A percentile compares a stretch with the other conserved stretches of the same genome.
Conservation (phyloP, 352 stramenopile genomes). For the Phytophthora multivora region DNA sequence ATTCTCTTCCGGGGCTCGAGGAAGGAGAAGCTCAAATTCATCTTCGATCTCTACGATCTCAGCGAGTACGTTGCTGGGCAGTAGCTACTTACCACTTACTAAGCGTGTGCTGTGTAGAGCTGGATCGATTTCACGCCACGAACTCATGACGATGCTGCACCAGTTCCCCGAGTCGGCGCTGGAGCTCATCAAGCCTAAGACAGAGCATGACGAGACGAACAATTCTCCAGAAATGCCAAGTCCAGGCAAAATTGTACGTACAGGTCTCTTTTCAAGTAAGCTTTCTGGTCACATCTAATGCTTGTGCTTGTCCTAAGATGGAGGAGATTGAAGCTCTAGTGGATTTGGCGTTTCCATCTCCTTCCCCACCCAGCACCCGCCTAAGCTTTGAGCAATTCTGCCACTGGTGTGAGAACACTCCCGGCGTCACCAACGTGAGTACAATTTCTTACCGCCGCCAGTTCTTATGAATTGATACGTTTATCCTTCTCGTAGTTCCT, state of each 20-base stretch:
- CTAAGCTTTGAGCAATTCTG: constrained; percentile 91
- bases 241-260: constrained; percentile 30
- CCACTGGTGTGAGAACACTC: constrained; percentile 83
- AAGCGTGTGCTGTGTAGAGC: constrained; percentile 43
- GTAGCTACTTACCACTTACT: constrained; percentile 12
- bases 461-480: too few relatives aligned
- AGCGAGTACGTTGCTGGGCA: constrained; percentile 49
- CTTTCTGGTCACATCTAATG: not conserved
- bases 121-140: constrained; percentile 84
- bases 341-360: constrained; percentile 67
- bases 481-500: constrained; percentile 51
- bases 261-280: not conserved
- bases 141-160: constrained; percentile 86
- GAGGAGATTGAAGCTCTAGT: constrained; percentile 86
- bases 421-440: constrained; percentile 72
- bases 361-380: constrained; percentile 44
- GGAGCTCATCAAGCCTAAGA: constrained; percentile 56
- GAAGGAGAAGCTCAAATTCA: constrained; percentile 93
- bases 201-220: constrained; percentile 10
- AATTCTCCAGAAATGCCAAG: constrained; percentile 17
- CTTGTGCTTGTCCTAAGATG: constrained; percentile 31
- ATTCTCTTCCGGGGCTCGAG: constrained; percentile 84
- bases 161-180: constrained; percentile 82
- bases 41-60: constrained; percentile 94
- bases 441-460: not conserved